Evolutionary conservation across 768 basidiomycete genomes (phyloP).

Genomic region (Tulasnella sp.): DNA sequence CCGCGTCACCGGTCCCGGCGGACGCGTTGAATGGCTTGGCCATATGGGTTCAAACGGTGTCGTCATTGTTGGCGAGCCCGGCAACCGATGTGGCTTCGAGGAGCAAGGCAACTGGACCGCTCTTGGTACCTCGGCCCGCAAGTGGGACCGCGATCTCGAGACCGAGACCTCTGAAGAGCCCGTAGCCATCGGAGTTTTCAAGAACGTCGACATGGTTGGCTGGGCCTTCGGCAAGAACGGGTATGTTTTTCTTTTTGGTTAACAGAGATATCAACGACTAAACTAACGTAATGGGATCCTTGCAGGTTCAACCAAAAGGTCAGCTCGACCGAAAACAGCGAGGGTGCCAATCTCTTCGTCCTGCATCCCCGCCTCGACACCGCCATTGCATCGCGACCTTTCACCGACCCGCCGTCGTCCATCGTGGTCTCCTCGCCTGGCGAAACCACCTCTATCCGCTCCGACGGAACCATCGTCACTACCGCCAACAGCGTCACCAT

Average conservation of each 20-base stretch:
- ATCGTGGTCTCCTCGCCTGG: background rate
- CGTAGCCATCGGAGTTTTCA: slow-evolving; percentile 15
- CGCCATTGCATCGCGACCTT: background rate
- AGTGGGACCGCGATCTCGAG: background rate
- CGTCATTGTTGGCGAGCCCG: slow-evolving; percentile 17
- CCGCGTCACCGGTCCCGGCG: slow-evolving; percentile 19
- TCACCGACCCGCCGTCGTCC: slow-evolving; percentile 12
- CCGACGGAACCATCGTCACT: background rate
- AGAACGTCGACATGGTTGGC: slow-evolving; percentile 15
- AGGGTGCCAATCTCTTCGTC: slow-evolving; percentile 11
- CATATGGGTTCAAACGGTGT: slow-evolving; percentile 24
- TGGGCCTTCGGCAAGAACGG: slow-evolving; percentile 16
- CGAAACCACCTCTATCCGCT: background rate
- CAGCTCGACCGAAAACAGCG: background rate
- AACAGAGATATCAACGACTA: background rate
- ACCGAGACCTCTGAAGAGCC: background rate
- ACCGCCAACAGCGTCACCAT: background rate
- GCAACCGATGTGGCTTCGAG: slow-evolving; percentile 13
- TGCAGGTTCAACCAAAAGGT: slow-evolving; percentile 9
- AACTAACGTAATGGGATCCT: background rate
- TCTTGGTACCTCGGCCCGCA: background rate
- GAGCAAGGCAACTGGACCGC: slow-evolving; percentile 1
- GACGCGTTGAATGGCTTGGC: slow-evolving; percentile 22
- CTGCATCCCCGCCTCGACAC: slow-evolving; percentile 14
- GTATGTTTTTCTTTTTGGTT: background rate